Conservation (phyloP, 495 filamentous ascomycete genomes). For the Penicillium paxilli region DNA sequence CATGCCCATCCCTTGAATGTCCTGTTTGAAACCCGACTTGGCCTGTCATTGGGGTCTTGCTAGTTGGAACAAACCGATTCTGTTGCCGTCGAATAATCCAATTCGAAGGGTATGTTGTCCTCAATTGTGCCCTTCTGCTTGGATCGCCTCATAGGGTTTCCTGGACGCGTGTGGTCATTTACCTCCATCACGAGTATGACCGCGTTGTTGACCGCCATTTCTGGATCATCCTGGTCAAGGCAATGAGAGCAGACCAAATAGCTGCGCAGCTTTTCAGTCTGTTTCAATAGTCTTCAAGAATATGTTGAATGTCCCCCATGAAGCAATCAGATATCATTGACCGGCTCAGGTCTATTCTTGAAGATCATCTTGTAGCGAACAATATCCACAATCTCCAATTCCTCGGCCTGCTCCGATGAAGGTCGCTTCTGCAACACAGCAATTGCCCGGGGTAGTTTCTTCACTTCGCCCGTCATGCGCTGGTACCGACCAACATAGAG, state of each 20-base stretch:
- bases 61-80: no score
- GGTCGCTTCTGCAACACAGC: slow-evolving; percentile 60
- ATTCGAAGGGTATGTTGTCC: no score
- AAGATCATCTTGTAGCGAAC: slow-evolving; percentile 90
- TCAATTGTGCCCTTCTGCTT: no score
- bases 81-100: no score
- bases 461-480: slow-evolving; percentile 85
- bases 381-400: slow-evolving; percentile 78
- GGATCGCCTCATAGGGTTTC: no score
- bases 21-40: background rate
- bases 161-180: no score
- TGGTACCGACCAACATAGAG: slow-evolving; percentile 89
- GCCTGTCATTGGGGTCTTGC: background rate
- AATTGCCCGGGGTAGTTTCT: slow-evolving; percentile 75
- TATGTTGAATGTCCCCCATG: background rate
- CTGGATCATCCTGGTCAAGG: no score
- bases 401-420: slow-evolving; percentile 28
- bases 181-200: no score
- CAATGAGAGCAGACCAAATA: background rate
- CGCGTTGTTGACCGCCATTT: no score
- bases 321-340: slow-evolving; percentile 42
- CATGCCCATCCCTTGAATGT: background rate
- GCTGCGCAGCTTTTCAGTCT: background rate
- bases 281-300: background rate
- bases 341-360: slow-evolving; percentile 83